Evolutionary conservation across 768 basidiomycete genomes (phyloP).

Genomic region (Podaxis pistillaris): DNA sequence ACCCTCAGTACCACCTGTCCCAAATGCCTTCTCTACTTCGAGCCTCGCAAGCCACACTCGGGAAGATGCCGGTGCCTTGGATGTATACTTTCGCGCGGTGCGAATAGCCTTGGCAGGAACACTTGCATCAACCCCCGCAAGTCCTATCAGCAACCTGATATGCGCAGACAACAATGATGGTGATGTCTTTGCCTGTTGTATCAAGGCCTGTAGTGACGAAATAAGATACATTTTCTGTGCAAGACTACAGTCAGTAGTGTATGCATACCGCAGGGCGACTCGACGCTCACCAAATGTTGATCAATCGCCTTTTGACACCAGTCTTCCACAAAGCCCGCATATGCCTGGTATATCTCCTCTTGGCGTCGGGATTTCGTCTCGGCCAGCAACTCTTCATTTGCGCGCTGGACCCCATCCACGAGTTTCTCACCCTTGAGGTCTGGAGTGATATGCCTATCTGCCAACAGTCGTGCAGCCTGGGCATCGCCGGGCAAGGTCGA

Average conservation of each 20-base stretch:
- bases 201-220: slow-evolving; percentile 38
- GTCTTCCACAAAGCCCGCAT: slow-evolving; percentile 55
- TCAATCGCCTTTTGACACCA: slow-evolving; percentile 45
- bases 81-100: slow-evolving; percentile 47
- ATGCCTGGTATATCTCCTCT: slow-evolving; percentile 33
- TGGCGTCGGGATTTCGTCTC: slow-evolving; percentile 20
- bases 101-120: slow-evolving; percentile 34
- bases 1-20: slow-evolving; percentile 21
- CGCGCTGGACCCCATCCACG: slow-evolving; percentile 35
- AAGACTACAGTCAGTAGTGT: slow-evolving; percentile 34
- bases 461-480: slow-evolving; percentile 35
- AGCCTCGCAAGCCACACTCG: slow-evolving; percentile 55
- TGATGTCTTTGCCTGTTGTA: slow-evolving; percentile 23
- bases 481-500: slow-evolving; percentile 32
- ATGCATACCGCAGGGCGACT: slow-evolving; percentile 45
- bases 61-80: slow-evolving; percentile 31
- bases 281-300: slow-evolving; percentile 43
- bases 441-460: slow-evolving; percentile 29
- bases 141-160: slow-evolving; percentile 26
- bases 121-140: slow-evolving; percentile 9
- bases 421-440: slow-evolving; percentile 31
- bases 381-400: slow-evolving; percentile 38
- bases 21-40: slow-evolving; percentile 35
- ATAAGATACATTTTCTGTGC: slow-evolving; percentile 59
- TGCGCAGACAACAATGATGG: slow-evolving; percentile 31